These are phyloP conservation scores for Cornus controversa DNA, from an alignment of 148 eudicot genomes.

Conservation along the genomic window DNA sequence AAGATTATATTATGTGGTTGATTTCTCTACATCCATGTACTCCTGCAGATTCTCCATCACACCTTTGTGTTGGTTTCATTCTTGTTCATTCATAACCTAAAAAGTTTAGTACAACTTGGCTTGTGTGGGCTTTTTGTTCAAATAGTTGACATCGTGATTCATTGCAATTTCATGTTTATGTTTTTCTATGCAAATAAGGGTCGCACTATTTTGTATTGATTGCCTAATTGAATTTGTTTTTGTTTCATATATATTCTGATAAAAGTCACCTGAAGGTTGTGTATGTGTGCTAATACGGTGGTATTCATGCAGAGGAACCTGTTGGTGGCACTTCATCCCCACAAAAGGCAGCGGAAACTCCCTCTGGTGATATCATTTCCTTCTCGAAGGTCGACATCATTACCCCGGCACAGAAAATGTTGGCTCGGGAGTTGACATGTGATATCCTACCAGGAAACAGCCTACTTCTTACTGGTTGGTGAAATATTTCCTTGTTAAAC, in stretches of 20 bases:
- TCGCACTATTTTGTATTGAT: background rate
- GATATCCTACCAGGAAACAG: slow-evolving; percentile 73
- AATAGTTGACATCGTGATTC: background rate
- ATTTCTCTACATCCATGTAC: too few species aligned
- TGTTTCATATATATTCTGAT: background rate
- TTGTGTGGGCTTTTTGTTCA: background rate
- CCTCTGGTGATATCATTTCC: slow-evolving; percentile 50
- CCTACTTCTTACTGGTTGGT: slow-evolving; percentile 93
- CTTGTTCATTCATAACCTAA: too few species aligned
- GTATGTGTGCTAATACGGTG: slow-evolving; percentile 23
- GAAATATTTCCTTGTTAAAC: background rate
- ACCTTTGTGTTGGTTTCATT: too few species aligned
- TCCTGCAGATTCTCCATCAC: too few species aligned
- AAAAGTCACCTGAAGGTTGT: slow-evolving; percentile 3
- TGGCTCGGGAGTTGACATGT: slow-evolving; percentile 76
- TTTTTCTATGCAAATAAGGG: too few species aligned
- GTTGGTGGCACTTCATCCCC: slow-evolving; percentile 29
- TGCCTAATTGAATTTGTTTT: background rate
- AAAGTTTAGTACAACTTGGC: background rate
- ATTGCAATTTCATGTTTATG: too few species aligned
- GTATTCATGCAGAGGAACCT: slow-evolving; percentile 46
- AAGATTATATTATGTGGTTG: too few species aligned
- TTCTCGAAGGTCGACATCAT: slow-evolving; percentile 84
- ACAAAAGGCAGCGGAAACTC: slow-evolving; percentile 28
- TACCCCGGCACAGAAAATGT: slow-evolving; percentile 75